A percentile compares a stretch with the other conserved stretches of the same genome.
phyloP scores from a whole-genome alignment of 106 monocot genomes.

The Dioscorea alata region DNA sequence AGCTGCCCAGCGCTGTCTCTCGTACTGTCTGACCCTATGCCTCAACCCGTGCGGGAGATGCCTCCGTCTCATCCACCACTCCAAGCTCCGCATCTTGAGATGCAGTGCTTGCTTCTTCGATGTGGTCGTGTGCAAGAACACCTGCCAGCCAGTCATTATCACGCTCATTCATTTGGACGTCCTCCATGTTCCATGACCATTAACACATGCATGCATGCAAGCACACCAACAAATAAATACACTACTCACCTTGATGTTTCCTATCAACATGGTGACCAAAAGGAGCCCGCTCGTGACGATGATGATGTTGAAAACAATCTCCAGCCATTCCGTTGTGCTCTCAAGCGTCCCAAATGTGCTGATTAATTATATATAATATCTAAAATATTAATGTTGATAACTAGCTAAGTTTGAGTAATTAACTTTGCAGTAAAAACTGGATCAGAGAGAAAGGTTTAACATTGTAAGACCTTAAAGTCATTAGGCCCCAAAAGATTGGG shows the following conservation, averaged over 20 bases:
- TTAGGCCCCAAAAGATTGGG: slow-evolving; percentile 86
- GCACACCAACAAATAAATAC: too few species aligned
- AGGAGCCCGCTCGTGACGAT: slow-evolving; percentile 65
- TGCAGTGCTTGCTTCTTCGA: slow-evolving; percentile 80
- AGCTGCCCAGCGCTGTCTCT: slow-evolving; percentile 78
- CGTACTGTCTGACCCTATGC: slow-evolving; percentile 61
- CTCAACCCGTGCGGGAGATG: slow-evolving; percentile 35
- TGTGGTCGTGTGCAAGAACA: slow-evolving; percentile 70
- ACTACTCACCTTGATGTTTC: slow-evolving; percentile 72
- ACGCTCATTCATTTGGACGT: not conserved
- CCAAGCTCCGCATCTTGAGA: slow-evolving; percentile 49
- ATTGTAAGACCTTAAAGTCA: slow-evolving; percentile 60
- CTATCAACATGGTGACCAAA: slow-evolving; percentile 88
- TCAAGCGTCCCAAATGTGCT: slow-evolving; percentile 80
- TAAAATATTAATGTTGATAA: not conserved
- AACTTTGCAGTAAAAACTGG: not conserved
- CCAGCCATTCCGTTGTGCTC: slow-evolving; percentile 87
- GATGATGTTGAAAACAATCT: slow-evolving; percentile 85
- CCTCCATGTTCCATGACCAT: not conserved
- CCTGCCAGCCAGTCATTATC: slow-evolving; percentile 12
- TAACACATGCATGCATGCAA: not conserved
- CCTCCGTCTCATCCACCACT: slow-evolving; percentile 81
- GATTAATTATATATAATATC: not conserved
- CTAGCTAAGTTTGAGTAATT: not conserved
- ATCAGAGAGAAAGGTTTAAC: not conserved